Conservation (phyloP, 805 yeast genomes). For the Schizosaccharomyces osmophilus region DNA sequence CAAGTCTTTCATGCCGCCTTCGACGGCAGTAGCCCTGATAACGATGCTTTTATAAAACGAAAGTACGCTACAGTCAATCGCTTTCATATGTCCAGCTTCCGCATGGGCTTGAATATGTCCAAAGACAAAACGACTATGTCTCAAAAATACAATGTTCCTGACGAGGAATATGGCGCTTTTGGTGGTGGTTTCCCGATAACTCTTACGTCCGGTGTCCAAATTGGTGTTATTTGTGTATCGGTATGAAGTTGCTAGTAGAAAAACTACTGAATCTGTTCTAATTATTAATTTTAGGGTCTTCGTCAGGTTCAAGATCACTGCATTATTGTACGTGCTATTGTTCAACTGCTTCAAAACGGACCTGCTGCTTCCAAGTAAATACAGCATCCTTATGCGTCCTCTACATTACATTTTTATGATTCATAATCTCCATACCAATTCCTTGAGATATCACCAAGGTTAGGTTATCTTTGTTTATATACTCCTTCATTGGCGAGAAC, state of each 20-base stretch:
- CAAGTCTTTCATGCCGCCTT: constrained; percentile 6
- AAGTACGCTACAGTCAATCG: constrained; percentile 7
- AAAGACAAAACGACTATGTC: background rate
- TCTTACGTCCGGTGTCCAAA: background rate
- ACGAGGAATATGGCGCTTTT: background rate
- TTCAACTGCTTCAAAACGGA: background rate
- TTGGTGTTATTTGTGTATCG: background rate
- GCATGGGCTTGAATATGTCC: background rate
- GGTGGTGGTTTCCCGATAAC: background rate
- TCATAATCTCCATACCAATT: too few species aligned
- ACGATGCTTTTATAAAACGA: constrained; percentile 7
- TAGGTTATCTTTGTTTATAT: too few species aligned
- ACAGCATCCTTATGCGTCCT: too few species aligned
- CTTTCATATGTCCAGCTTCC: background rate
- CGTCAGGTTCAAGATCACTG: background rate
- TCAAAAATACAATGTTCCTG: background rate
- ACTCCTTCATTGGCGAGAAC: too few species aligned
- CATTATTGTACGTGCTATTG: background rate
- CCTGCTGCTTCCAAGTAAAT: too few species aligned
- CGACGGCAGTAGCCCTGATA: constrained; percentile 7
- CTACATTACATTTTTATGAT: too few species aligned
- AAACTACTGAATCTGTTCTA: background rate
- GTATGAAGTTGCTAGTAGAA: background rate
- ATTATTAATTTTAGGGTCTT: background rate
- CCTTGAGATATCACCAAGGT: too few species aligned